phyloP scores from a whole-genome alignment of 2,329 filamentous ascomycete species.

The Penicillium capsulatum region DNA sequence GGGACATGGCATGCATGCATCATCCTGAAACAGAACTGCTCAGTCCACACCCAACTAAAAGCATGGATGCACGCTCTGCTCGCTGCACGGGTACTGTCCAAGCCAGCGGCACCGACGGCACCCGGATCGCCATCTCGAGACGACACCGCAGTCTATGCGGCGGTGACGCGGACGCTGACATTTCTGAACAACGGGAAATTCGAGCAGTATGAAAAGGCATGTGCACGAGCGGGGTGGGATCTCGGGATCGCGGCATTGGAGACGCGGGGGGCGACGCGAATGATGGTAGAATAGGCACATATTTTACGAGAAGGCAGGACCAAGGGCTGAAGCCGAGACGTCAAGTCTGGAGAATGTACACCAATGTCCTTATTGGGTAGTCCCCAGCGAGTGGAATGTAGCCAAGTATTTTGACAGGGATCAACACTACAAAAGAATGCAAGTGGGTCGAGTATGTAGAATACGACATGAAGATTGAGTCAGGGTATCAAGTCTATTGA shows the following conservation, averaged over 20 bases:
- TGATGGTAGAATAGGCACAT: no score
- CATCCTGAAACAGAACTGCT: slow-evolving; percentile 58
- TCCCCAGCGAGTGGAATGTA: no score
- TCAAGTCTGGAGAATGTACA: background rate
- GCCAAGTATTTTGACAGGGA: no score
- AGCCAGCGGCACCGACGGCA: background rate
- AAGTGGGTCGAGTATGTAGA: no score
- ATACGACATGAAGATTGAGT: slow-evolving; percentile 9
- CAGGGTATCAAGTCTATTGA: slow-evolving; percentile 27
- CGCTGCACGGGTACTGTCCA: slow-evolving; percentile 34
- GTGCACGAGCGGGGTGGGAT: slow-evolving; percentile 61
- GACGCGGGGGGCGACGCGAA: slow-evolving; percentile 52
- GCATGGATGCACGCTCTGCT: slow-evolving; percentile 61
- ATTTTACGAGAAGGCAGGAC: no score
- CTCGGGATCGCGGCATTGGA: slow-evolving; percentile 61
- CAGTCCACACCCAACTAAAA: slow-evolving; percentile 51
- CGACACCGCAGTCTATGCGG: slow-evolving; percentile 22
- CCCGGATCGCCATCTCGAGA: background rate
- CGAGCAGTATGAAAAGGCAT: slow-evolving; percentile 38
- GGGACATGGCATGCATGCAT: slow-evolving; percentile 49
- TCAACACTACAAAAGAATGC: no score
- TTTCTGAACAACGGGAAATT: slow-evolving; percentile 44
- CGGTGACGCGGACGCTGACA: slow-evolving; percentile 43
- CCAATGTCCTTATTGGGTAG: no score
- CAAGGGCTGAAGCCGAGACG: no score